Base-by-base conservation (phyloP, 495 filamentous ascomycete species). In the Neurospora sp. region DNA sequence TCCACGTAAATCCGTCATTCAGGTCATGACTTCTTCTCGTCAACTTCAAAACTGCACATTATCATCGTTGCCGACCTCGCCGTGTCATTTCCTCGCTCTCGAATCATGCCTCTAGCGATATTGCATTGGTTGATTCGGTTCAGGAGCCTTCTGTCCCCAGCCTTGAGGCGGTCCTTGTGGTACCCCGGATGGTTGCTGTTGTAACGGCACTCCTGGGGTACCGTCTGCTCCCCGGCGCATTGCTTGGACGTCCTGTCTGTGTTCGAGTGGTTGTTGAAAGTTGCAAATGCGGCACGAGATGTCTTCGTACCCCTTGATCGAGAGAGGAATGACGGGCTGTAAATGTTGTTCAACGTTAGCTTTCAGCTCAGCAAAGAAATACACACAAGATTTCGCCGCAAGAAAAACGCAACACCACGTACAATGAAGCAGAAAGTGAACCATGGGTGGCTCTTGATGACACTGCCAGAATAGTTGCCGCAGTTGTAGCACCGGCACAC, bases 351-450 rank as follows among this genome's bases (percentile, higher is more conserved):
- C 71, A 79, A 74, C 68, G 40, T 8, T 70, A 40, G 40, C 27
- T 22, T 22, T 9, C n/a, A 40, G 10, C 27, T 27, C 7, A 7
- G 35, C 22, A 35, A 4, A 5, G 3, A 35, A 31, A 35, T 16
- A 68, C 45, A 16, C 40, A 70, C 18, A 45, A 9, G n/a, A 20
- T 2, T 44, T 42, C 16, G 41, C 70, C 38, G 9, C 16, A 68
- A 38, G 16, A 22, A 38, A 41, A 38, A 41, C 39, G n/a, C 22
- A 18, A 35, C 27, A 61, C 14, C 27, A 82, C 85, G 75, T 77
- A 85, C 85, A 41, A 88, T 72, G 73, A 88, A 88, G 79, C 87
- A 88, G 75, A 88, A 87, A 14, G 87, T 88, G 70, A 88, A 88
- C 85, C 86, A 88, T 0, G 86, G 86, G 69, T 87, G 82, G 53